Evolutionary conservation across 768 basidiomycete genomes (phyloP), one percentile per base, ranked within the genome.

Genomic region (Suillus variegatus): DNA sequence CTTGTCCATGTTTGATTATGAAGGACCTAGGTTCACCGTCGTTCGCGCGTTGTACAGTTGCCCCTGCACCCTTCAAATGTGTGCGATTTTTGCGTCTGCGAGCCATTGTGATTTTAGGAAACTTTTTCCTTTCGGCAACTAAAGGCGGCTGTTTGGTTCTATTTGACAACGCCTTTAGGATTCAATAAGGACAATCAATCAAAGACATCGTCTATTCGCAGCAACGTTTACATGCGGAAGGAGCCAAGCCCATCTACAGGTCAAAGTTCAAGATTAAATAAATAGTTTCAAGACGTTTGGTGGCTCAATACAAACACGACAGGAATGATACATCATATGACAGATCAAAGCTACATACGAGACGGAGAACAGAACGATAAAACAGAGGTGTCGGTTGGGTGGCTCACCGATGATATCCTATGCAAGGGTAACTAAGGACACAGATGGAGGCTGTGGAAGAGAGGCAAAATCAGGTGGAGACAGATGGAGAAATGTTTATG

Each of bases 1-100:
- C 95, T 64, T 90, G 88, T 47, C 97, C 97, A 79, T 96, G 94
- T 77, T 96, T 97, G 75, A 99, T 93, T 65, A 99, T 92, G 73
- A 99, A 99, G 0, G 95, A 95, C 80, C 93, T 97, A 5, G 97
- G 97, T 0, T 79, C 79, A 65, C 76, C 80, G 3, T 78, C 77
- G 28, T 74, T 70, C 2, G 78, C 73, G 28, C 66, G 65, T 35
- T 74, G 73, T 13, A 77, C 66, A 14, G 76, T 74, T 14, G 81
- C 75, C 2, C 76, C 75, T 49, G 79, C 77, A 14, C 84, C 86
- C 71, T 93, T 94, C 74, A 92, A 80, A 79, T 94, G 93, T 0
- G 93, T 94, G 69, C 92, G 84, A 74, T 88, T 88, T 76, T 94
- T 94, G 68, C 91, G 86, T 82, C 81, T 84, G 62, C 87, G 89